A percentile compares a stretch with the other conserved stretches of the same genome.
phyloP scores from a whole-genome alignment of 1,284 basidiomycete genomes.

The Taiwanofungus camphoratus region DNA sequence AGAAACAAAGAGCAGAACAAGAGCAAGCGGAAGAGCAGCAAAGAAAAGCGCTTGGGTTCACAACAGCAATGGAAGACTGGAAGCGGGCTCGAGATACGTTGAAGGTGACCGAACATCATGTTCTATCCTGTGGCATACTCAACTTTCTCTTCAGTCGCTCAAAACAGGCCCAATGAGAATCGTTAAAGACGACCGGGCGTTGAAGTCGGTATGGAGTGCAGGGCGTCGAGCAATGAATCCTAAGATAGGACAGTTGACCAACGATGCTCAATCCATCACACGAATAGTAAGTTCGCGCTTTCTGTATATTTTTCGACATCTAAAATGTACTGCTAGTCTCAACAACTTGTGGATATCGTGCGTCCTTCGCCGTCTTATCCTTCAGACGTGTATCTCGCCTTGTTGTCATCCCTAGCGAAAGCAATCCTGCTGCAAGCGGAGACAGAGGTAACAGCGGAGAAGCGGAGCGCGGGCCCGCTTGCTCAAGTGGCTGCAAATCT shows the following conservation, averaged over 20 bases:
- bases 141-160: constrained; percentile 40
- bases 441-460: constrained; percentile 88
- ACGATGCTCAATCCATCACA: constrained; percentile 64
- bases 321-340: constrained; percentile 41
- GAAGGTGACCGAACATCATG: constrained; percentile 36
- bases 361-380: constrained; percentile 34
- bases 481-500: constrained; percentile 73
- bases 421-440: constrained; percentile 90
- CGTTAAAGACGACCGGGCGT: constrained; percentile 60
- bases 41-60: constrained; percentile 38
- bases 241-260: constrained; percentile 89
- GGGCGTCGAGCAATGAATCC: constrained; percentile 84
- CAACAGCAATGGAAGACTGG: constrained; percentile 65
- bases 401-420: constrained; percentile 85
- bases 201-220: constrained; percentile 53
- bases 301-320: constrained; percentile 4
- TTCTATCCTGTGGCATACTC: background rate
- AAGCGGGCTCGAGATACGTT: constrained; percentile 53
- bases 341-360: constrained; percentile 55
- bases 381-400: constrained; percentile 61
- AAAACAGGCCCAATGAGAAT: constrained; percentile 71
- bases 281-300: constrained; percentile 56
- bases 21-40: constrained; percentile 26
- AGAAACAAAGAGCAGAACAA: constrained; percentile 16
- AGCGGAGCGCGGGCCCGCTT: constrained; percentile 79